Conservation (phyloP, 495 filamentous ascomycete genomes). For the Podospora fimiseda region DNA sequence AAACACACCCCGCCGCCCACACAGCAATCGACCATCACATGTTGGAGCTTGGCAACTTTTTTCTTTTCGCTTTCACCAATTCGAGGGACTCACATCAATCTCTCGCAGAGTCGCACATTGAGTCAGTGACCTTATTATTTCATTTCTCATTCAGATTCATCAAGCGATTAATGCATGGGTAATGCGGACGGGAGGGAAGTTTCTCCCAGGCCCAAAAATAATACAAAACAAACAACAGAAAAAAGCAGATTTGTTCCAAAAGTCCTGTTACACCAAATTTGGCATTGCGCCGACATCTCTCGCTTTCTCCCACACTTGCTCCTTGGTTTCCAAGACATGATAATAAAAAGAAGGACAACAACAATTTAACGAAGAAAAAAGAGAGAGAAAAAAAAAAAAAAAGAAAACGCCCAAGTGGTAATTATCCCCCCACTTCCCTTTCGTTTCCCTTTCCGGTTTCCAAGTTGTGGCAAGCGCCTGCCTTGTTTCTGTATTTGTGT, state of each 20-base stretch:
- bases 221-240: background rate
- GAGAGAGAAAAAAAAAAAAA: constrained; percentile 1
- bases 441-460: background rate
- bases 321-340: background rate
- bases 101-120: too few species aligned
- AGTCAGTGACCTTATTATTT: too few species aligned
- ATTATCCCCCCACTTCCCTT: background rate
- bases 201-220: background rate
- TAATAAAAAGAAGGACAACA: too few species aligned
- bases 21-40: background rate
- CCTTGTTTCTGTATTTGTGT: background rate
- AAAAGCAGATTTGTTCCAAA: background rate
- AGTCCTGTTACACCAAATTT: background rate
- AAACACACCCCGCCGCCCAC: constrained; percentile 2
- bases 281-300: constrained; percentile 3
- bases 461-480: constrained; percentile 10
- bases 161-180: too few species aligned
- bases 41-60: background rate
- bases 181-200: too few species aligned
- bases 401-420: background rate
- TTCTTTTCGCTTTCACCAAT: background rate
- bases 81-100: too few species aligned
- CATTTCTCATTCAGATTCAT: too few species aligned
- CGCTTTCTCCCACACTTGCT: background rate
- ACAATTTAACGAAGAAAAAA: too few species aligned